Conservation (phyloP, 2,329 filamentous ascomycete genomes). For the Calonectria fujianensis region DNA sequence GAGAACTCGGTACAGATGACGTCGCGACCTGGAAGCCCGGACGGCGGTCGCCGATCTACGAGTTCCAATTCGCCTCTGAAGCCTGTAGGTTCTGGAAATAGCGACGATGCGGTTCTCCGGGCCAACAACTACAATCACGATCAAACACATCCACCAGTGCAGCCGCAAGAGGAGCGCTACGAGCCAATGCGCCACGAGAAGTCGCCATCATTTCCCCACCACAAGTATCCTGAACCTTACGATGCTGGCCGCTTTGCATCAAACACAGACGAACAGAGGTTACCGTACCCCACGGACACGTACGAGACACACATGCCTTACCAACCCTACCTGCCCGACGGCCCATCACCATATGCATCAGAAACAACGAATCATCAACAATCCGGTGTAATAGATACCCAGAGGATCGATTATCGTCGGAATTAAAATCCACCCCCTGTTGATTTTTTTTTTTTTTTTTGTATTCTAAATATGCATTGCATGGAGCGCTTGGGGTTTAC, state of each 20-base stretch:
- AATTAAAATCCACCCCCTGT: background rate
- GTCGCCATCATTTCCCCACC: background rate
- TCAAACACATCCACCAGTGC: background rate
- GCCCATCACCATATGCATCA: background rate
- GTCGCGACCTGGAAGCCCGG: conserved; percentile 58
- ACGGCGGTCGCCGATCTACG: conserved; percentile 39
- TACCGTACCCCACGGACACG: conserved; percentile 3
- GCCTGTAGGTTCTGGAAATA: conserved; percentile 13
- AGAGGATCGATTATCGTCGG: background rate
- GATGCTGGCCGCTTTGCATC: conserved; percentile 12
- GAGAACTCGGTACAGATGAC: conserved; percentile 37
- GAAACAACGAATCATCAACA: conserved; percentile 8
- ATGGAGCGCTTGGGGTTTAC: conserved; percentile 4
- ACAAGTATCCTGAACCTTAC: conserved; percentile 12
- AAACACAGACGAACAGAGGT: background rate
- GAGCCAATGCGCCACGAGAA: conserved; percentile 31
- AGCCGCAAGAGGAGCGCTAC: conserved; percentile 27
- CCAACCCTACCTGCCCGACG: background rate
- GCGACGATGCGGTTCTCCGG: background rate
- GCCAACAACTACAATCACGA: conserved; percentile 8
- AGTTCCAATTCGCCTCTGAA: conserved; percentile 33
- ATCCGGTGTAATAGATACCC: conserved; percentile 13
- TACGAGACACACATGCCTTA: conserved; percentile 15
- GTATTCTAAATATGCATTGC: conserved; percentile 18
- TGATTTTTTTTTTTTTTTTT: background rate